Evolutionary conservation across 1,284 basidiomycete species (phyloP), one percentile per base, ranked within the genome.

Genomic region (Cutaneotrichosporon cutaneum): DNA sequence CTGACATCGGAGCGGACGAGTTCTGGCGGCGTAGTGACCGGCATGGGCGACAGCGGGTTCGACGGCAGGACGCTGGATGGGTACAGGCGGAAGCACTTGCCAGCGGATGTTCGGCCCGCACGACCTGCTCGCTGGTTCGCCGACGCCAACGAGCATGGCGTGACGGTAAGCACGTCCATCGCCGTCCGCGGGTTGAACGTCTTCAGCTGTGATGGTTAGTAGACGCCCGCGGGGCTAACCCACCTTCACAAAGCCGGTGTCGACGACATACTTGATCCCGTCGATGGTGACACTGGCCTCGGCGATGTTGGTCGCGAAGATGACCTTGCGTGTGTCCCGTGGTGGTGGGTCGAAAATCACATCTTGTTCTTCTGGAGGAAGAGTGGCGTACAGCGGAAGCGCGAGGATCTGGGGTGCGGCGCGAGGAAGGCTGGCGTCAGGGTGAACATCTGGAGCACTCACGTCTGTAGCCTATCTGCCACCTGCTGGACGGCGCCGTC

Each of bases 251-350:
- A 94, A 92, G 4, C 95, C 96, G 59, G 87, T 89, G 72, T 99
- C 95, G 5, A 99, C 84, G n/a, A 99, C 94, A 73, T 88, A 98
- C 69, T 88, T 89, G 67, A 99, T 88, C 1, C 93, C 93, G 54
- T 97, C 92, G 61, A 99, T 96, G 0, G 95, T 99, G 16, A 99
- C 90, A 77, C 92, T 94, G 22, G 95, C 92, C 81, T 99, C 96
- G 18, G 96, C 95, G 56, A 98, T 94, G 74, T 99, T 99, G 0
- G 96, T 99, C 1, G 92, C 85, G 27, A 97, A 85, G 55, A 99
- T 88, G 56, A 96, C 87, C 77, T 99, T 99, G 58, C 96, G 85
- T 4, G 83, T 86, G 53, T 89, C 88, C 36, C 83, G 81, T 21
- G 88, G 86, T 18, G 90, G 80, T 1, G 88, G 85, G 62, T 89